phyloP scores from a whole-genome alignment of 106 monocot genomes.

The Acanthochlamys bracteata region DNA sequence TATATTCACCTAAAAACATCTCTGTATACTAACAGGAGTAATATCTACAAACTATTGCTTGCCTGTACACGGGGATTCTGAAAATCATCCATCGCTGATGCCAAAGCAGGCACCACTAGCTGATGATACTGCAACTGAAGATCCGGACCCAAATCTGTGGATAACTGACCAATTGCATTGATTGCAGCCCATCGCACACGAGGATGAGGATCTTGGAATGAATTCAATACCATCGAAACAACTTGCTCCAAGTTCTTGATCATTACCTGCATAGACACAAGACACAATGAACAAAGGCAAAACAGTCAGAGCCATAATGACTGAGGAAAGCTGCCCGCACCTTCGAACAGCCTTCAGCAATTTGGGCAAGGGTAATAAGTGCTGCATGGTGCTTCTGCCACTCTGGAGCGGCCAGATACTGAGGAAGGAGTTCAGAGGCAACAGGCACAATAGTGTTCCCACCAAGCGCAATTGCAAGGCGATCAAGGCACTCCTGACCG shows the following conservation, averaged over 20 bases:
- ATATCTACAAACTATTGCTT: conserved; percentile 6
- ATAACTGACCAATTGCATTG: conserved; percentile 91
- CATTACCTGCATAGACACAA: conserved; percentile 60
- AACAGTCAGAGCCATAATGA: too few species aligned
- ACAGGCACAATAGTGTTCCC: conserved; percentile 89
- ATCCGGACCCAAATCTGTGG: conserved; percentile 88
- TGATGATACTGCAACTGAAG: conserved; percentile 84
- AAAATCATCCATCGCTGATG: conserved; percentile 93
- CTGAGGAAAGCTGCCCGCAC: conserved; percentile 12
- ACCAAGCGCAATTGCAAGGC: conserved; percentile 76
- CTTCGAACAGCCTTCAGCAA: conserved; percentile 96
- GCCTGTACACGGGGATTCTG: conserved; percentile 96
- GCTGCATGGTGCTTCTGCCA: conserved; percentile 98
- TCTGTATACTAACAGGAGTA: background rate
- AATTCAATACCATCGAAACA: conserved; percentile 72
- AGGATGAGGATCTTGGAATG: conserved; percentile 83
- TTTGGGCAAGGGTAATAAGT: conserved; percentile 88
- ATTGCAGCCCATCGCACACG: conserved; percentile 96
- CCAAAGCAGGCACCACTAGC: conserved; percentile 75
- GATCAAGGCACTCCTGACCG: conserved; percentile 85
- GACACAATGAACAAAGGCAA: conserved; percentile 2
- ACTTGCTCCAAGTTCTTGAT: conserved; percentile 89
- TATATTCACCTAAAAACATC: background rate
- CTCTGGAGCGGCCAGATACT: conserved; percentile 70
- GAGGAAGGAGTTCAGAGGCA: conserved; percentile 67